These are phyloP conservation scores for Dentipellis fragilis DNA, from an alignment of 768 basidiomycete species.

Conservation along the genomic window DNA sequence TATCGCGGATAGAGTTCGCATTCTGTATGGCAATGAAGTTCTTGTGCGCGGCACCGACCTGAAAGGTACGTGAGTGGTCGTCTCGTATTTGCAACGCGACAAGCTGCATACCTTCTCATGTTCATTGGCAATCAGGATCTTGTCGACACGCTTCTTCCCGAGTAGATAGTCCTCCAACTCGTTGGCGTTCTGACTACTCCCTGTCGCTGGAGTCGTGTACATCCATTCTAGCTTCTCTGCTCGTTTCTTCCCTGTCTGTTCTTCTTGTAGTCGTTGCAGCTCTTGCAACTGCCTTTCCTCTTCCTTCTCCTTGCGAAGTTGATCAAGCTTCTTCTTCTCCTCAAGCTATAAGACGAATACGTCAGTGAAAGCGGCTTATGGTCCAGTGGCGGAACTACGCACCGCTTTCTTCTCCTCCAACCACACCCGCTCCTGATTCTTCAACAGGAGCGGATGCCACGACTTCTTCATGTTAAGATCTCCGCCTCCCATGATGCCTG, in stretches of 20 bases:
- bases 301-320: constrained; percentile 94
- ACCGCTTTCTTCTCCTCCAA: constrained; percentile 95
- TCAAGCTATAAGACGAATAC: constrained; percentile 54
- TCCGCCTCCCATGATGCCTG: constrained; percentile 89
- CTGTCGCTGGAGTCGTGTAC: constrained; percentile 95
- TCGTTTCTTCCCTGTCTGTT: constrained; percentile 89
- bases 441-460: constrained; percentile 96
- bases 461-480: constrained; percentile 99
- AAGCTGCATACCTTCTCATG: constrained; percentile 61
- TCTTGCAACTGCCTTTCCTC: constrained; percentile 96
- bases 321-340: constrained; percentile 96
- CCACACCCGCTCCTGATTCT: constrained; percentile 99
- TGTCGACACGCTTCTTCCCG: constrained; percentile 96
- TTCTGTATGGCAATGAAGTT: constrained; percentile 93
- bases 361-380: not conserved
- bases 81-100: constrained; percentile 3
- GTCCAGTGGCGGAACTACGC: constrained; percentile 21
- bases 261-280: constrained; percentile 90
- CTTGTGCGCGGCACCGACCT: constrained; percentile 84
- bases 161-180: constrained; percentile 95
- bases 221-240: constrained; percentile 98
- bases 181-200: constrained; percentile 76
- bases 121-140: constrained; percentile 86
- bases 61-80: constrained; percentile 7
- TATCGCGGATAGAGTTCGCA: constrained; percentile 82